These are phyloP conservation scores for Ophiostoma ulmi DNA, from an alignment of 2,329 filamentous ascomycete genomes.

Conservation along the genomic window DNA sequence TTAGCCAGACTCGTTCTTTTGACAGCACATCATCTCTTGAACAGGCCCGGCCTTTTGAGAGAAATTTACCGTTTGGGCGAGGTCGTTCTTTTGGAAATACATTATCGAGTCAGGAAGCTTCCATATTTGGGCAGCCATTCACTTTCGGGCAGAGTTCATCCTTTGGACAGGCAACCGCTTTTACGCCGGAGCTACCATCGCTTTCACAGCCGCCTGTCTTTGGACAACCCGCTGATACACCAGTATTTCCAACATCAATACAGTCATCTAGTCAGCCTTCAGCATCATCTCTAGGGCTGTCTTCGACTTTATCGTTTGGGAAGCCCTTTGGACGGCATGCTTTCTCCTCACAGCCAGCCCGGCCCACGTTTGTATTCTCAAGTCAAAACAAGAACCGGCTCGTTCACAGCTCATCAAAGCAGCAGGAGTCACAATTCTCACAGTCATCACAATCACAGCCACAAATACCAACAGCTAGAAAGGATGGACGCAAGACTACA, in stretches of 20 bases:
- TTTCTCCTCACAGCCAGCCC: not conserved
- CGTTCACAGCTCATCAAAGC: not conserved
- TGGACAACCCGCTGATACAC: not conserved
- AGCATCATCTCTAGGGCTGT: not conserved
- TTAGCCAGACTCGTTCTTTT: not conserved
- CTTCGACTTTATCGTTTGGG: not conserved
- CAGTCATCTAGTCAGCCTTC: not conserved
- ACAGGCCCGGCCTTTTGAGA: not conserved
- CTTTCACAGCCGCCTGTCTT: not conserved
- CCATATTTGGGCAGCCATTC: not conserved
- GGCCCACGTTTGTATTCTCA: not conserved
- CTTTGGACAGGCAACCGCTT: not conserved
- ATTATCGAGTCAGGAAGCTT: not conserved
- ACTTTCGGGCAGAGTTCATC: not conserved
- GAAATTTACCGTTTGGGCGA: not conserved
- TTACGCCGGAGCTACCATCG: not conserved
- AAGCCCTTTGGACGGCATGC: not conserved
- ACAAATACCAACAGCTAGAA: not conserved
- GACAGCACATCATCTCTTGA: not conserved
- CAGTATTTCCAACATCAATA: not conserved
- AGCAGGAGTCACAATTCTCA: not conserved
- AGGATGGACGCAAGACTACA: not conserved
- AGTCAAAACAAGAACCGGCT: not conserved
- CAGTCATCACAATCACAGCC: not conserved
- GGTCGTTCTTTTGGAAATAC: not conserved